Conservation (phyloP, 2,329 filamentous ascomycete genomes). For the Ilyonectria mors-panacis region DNA sequence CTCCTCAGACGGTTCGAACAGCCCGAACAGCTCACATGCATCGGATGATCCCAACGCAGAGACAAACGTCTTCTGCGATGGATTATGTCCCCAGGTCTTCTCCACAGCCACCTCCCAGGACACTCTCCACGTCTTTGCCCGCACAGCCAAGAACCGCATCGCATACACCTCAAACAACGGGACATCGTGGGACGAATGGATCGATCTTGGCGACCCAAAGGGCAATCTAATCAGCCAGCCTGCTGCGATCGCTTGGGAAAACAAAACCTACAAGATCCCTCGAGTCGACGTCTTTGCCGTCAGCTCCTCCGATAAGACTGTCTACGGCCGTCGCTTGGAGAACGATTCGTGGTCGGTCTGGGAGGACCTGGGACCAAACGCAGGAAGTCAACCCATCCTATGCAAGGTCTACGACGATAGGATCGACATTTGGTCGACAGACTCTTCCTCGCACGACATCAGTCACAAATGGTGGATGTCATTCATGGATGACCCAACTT, state of each 20-base stretch:
- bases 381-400: neutral
- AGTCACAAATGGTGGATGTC: neutral
- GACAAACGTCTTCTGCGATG: neutral
- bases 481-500: neutral
- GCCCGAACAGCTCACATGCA: neutral
- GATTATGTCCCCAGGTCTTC: neutral
- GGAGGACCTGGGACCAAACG: neutral
- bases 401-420: neutral
- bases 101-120: neutral
- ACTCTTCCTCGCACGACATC: neutral
- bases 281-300: neutral
- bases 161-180: neutral
- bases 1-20: neutral
- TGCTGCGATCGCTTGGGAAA: neutral
- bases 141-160: slow-evolving; percentile 1
- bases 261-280: neutral
- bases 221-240: neutral
- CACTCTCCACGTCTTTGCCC: neutral
- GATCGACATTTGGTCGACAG: neutral
- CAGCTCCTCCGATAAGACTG: neutral
- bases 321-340: neutral
- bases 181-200: neutral
- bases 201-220: neutral
- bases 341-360: neutral
- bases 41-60: neutral